Conservation (phyloP, 1,284 basidiomycete species). For the Pseudozyma pruni region DNA sequence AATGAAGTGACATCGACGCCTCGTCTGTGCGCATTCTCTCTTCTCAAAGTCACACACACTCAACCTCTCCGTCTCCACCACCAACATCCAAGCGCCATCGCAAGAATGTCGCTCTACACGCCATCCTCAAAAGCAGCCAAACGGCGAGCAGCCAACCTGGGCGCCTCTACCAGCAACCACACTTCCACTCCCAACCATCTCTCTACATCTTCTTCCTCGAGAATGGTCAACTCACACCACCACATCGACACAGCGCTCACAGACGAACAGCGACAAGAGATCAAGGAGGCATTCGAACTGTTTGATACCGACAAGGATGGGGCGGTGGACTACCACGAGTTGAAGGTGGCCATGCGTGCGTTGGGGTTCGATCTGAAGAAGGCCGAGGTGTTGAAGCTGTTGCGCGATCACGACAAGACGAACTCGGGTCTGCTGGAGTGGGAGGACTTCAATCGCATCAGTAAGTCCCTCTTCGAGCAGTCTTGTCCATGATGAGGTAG, state of each 20-base stretch:
- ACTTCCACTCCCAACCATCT: conserved; percentile 30
- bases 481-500: no score
- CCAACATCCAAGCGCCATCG: not conserved
- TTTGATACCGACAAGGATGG: conserved; percentile 99
- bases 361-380: conserved; percentile 98
- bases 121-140: conserved; percentile 49
- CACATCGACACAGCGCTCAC: conserved; percentile 71
- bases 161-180: conserved; percentile 27
- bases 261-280: conserved; percentile 96
- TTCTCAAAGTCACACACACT: not conserved
- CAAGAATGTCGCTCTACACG: conserved; percentile 51
- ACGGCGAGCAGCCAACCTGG: conserved; percentile 31
- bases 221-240: conserved; percentile 32
- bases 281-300: conserved; percentile 97
- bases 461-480: conserved; percentile 74
- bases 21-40: conserved; percentile 14
- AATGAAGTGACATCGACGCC: conserved; percentile 6
- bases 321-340: conserved; percentile 84
- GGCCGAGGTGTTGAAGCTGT: conserved; percentile 93
- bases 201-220: conserved; percentile 20
- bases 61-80: conserved; percentile 1
- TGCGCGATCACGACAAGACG: conserved; percentile 90
- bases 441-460: conserved; percentile 93
- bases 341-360: conserved; percentile 98
- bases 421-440: conserved; percentile 92